Evolutionary conservation across 2,329 filamentous ascomycete genomes (phyloP), one percentile per base, ranked within the genome.

Genomic region (Pseudocercospora cruenta): DNA sequence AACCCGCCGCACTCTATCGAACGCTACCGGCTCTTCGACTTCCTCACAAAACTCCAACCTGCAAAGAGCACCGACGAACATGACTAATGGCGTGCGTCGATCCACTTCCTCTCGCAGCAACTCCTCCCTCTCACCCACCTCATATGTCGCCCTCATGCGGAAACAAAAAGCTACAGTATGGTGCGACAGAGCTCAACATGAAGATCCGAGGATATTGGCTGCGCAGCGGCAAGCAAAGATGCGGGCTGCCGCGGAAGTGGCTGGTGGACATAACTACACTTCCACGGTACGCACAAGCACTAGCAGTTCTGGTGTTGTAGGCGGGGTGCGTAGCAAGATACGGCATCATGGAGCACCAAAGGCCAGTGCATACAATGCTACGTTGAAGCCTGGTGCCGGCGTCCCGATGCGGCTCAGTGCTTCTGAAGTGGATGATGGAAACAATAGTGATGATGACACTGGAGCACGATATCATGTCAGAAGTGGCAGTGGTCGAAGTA

Each of bases 111-210:
- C 91, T 60, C 89, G 92, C 73, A 96, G 92, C 22, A 75, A 78
- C 28, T 83, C 82, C 63, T 83, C 82, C 58, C 77, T 83, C 16
- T 86, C 87, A 68, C 81, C 90, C 1, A 85, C 85, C n/a, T 90
- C 93, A 70, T 99, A 99, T 79, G 95, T 99, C 60, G 94, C 95
- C 39, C 85, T 97, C n/a, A 90, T 99, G 81, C 89, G 95, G 69
- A 94, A 94, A 78, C 95, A 99, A 80, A 98, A 98, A 79, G 95
- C 93, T 33, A 99, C 95, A 0, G 95, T 99, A 4, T 99, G 95
- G 95, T 97, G 94, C 82, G 95, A 98, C 77, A 90, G 94, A 62
- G 87, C 94, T 9, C 95, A 99, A 78, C 89, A 92, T 68, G 93
- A 98, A 79, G 95, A 99, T 77, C 92, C 94, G 0, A 87, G 93